phyloP scores from a whole-genome alignment of 345 rosid genomes.

The Brassica cretica region DNA sequence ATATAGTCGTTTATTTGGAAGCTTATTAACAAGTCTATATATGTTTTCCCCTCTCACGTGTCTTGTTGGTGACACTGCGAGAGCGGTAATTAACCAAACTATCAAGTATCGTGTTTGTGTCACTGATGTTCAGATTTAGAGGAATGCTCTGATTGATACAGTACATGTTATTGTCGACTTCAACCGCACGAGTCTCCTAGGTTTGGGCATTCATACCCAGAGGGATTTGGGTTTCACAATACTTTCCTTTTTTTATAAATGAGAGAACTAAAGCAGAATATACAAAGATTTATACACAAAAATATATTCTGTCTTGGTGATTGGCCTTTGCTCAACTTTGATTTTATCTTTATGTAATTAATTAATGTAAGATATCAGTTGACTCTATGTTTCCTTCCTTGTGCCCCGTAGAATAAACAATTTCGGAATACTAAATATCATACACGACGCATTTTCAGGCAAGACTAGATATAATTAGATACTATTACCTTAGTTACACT shows the following conservation, averaged over 20 bases:
- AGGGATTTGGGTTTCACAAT: background rate
- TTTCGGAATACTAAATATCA: constrained; percentile 7
- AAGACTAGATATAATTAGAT: constrained; percentile 1
- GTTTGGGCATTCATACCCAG: background rate
- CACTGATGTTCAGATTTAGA: background rate
- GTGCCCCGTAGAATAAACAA: background rate
- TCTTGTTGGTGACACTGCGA: constrained; percentile 20
- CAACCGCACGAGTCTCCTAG: background rate
- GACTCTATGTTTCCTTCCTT: constrained; percentile 1
- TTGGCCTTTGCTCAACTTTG: background rate
- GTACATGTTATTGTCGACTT: background rate
- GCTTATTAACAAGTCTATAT: constrained; percentile 5
- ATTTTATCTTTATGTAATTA: background rate
- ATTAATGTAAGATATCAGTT: constrained; percentile 7
- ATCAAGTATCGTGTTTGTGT: constrained; percentile 16
- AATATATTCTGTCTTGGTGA: background rate
- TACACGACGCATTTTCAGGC: constrained; percentile 5
- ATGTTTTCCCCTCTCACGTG: background rate
- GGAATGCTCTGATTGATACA: background rate
- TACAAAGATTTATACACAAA: background rate
- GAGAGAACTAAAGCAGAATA: background rate
- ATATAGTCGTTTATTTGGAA: constrained; percentile 18
- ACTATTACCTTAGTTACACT: constrained; percentile 2
- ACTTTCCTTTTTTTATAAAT: background rate
- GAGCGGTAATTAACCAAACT: constrained; percentile 12